Conservation (phyloP, 2,329 filamentous ascomycete genomes). For the Aspergillus persii region DNA sequence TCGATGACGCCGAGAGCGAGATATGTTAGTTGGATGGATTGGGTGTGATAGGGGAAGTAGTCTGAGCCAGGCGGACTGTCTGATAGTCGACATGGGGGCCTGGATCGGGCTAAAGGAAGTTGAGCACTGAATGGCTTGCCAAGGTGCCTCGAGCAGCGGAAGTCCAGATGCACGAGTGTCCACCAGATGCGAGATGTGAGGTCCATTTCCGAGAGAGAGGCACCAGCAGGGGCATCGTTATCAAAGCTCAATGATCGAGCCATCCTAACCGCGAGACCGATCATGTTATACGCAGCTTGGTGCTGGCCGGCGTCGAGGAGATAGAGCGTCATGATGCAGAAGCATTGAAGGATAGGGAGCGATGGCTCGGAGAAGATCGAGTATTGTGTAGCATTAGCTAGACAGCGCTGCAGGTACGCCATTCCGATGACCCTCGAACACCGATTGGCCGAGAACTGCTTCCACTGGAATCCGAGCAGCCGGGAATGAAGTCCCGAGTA, state of each 20-base stretch:
- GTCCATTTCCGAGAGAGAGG: neutral
- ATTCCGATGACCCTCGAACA: constrained; percentile 6
- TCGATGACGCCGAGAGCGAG: neutral
- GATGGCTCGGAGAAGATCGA: constrained; percentile 14
- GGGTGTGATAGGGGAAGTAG: neutral
- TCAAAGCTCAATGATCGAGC: constrained; percentile 17
- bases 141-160: constrained; percentile 18
- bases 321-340: constrained; percentile 20
- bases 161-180: constrained; percentile 19
- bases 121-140: constrained; percentile 16
- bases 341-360: constrained; percentile 16
- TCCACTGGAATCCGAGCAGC: constrained; percentile 17
- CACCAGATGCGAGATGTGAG: constrained; percentile 15
- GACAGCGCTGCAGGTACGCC: constrained; percentile 21
- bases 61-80: neutral
- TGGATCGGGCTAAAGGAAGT: neutral
- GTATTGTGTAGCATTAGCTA: constrained; percentile 12
- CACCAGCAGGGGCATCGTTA: constrained; percentile 3
- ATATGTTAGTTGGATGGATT: neutral
- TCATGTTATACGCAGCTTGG: constrained; percentile 22
- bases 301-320: constrained; percentile 19
- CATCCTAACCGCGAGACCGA: constrained; percentile 20
- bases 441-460: constrained; percentile 4
- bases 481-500: constrained; percentile 16
- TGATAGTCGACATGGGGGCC: neutral